A percentile compares a stretch with the other conserved stretches of the same genome.
Conservation (phyloP, 805 yeast species). For the Priceomyces carsonii region DNA sequence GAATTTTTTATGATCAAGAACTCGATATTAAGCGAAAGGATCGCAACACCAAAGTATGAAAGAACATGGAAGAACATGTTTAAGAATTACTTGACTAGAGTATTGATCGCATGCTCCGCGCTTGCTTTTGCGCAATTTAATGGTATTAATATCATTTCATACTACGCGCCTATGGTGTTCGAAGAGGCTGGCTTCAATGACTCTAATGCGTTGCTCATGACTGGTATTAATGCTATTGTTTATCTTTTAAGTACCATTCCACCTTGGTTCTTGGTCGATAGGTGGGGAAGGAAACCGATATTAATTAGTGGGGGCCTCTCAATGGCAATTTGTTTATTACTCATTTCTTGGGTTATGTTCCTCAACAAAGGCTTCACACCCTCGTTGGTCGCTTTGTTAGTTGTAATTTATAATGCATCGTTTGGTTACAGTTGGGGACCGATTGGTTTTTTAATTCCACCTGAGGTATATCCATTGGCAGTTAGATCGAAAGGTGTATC, state of each 20-base stretch:
- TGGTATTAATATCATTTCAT: slow-evolving; percentile 60
- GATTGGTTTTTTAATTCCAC: slow-evolving; percentile 44
- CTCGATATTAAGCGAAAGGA: slow-evolving; percentile 40
- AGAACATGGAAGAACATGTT: slow-evolving; percentile 46
- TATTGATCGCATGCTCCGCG: slow-evolving; percentile 42
- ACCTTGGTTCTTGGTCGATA: slow-evolving; percentile 47
- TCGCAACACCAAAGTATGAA: slow-evolving; percentile 36
- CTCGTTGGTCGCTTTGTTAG: slow-evolving; percentile 39
- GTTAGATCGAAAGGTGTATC: slow-evolving; percentile 46
- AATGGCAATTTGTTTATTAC: slow-evolving; percentile 37
- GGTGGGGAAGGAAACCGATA: slow-evolving; percentile 48
- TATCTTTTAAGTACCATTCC: slow-evolving; percentile 42
- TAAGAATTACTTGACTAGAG: slow-evolving; percentile 34
- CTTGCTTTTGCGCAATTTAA: slow-evolving; percentile 48
- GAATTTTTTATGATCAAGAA: slow-evolving; percentile 52
- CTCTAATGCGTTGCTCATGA: slow-evolving; percentile 43
- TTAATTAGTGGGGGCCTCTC: slow-evolving; percentile 40
- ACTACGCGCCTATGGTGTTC: slow-evolving; percentile 59
- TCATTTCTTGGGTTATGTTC: slow-evolving; percentile 36
- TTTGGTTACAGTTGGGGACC: slow-evolving; percentile 52
- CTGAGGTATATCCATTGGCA: slow-evolving; percentile 45
- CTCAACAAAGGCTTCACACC: slow-evolving; percentile 35
- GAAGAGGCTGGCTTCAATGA: slow-evolving; percentile 47
- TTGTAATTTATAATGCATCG: slow-evolving; percentile 42
- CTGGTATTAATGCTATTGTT: slow-evolving; percentile 42